Evolutionary conservation across 768 basidiomycete species (phyloP), one percentile per base, ranked within the genome.

Genomic region (Suillus decipiens): DNA sequence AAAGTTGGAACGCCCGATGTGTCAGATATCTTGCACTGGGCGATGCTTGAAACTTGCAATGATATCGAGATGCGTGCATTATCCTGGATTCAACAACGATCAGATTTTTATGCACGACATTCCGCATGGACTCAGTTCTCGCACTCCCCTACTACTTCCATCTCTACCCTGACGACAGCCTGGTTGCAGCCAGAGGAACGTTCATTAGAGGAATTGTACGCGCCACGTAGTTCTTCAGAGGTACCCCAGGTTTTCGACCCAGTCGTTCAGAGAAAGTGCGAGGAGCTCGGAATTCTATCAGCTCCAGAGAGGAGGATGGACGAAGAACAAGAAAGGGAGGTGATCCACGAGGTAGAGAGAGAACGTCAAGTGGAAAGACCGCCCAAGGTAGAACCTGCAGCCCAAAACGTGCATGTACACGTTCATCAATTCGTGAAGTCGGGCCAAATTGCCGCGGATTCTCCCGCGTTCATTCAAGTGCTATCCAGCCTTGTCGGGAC

Each of bases 291-390:
- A 0, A 33, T 73, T 36, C 31, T 37, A 22, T 63, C 64, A 8
- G 37, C 63, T 1, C 67, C 64, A 1, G 67, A 72, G 42, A 65
- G 63, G 34, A 67, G 61, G 41, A 69, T 81, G 69, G 78, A 78
- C 28, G 82, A 84, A 64, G 84, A 84, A 63, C 83, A 84, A 63
- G 84, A 85, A 60, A 70, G 83, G 37, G 82, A 85, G 63, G 71
- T 85, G 7, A 66, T 68, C 2, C 80, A 80, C n/a, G 83, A 85
- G 66, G 70, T 75, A 10, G 81, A 83, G 65, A 69, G 68, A 7
- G 82, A 84, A 62, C 71, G 68, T 6, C 73, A 82, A 59, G 62
- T 77, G 1, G 71, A 81, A 65, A 73, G 80, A 9, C 78, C 80
- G 2, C 67, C 73, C 1, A 69, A 50, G 36, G 72, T 73, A 3